Evolutionary conservation across 2,329 filamentous ascomycete genomes (phyloP), one percentile per base, ranked within the genome.

Genomic region (Waltergamsia citrina): DNA sequence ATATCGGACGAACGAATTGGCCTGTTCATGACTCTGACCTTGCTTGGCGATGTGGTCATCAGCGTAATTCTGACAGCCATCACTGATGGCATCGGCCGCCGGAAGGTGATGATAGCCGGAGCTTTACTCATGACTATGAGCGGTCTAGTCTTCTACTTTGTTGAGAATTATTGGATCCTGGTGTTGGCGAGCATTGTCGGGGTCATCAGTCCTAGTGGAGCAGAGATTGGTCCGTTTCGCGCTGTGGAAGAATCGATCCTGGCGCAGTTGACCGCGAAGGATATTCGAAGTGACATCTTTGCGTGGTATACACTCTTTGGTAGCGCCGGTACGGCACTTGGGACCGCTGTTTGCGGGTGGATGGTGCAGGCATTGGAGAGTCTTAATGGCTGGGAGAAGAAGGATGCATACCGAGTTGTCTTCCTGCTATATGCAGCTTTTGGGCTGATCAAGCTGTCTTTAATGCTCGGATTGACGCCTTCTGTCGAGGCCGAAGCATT

Each of bases 1-100:
- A 60, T 70, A 27, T 63, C 69, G 2, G 62, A 74, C 38, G 57
- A 64, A 1, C 56, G 56, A 21, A 71, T 74, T 38, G 77, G 76
- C 3, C 53, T 78, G 1, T 81, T 81, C 54, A 80, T 81, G 75
- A 78, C 74, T 1, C 49, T 79, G 41, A 81, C 77, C 0, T 53
- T 81, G 12, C 56, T 63, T 11, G 77, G 76, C 18, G 77, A 81
- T 49, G 64, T 71, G 4, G 46, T 61, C 27, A 69, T 80, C 40
- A 78, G 74, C 45, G 67, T 78, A 37, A 24, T 72, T 16, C 59
- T 81, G 30, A 76, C 75, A 0, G 46, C 74, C 6, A 59, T 77
- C 39, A 72, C 76, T 18, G 77, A 81, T 52, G 57, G 56, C 0
- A 45, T 76, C 33, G 76, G 76, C 4, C 62, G 75, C 18, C 62